These are phyloP conservation scores for Eutypella sp. DNA, from an alignment of 2,329 filamentous ascomycete species.

Conservation along the genomic window DNA sequence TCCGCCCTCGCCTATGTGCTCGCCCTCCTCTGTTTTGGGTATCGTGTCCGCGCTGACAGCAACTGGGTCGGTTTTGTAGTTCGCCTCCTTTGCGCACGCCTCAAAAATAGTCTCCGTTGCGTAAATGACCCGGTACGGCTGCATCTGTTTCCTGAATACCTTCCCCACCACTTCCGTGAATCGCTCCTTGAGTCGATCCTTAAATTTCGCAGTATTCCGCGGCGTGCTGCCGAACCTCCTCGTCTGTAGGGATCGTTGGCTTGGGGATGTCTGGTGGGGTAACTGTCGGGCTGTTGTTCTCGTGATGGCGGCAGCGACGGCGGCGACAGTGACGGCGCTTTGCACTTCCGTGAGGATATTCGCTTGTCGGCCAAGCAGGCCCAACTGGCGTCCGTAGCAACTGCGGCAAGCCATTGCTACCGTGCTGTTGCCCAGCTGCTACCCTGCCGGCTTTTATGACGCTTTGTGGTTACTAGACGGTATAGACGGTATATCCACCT, in stretches of 20 bases:
- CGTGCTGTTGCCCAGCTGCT: no score
- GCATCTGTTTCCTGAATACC: slow-evolving; percentile 13
- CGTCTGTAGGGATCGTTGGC: slow-evolving; percentile 11
- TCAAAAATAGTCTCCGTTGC: slow-evolving; percentile 75
- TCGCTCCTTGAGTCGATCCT: no score
- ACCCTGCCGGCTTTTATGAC: no score
- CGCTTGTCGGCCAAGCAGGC: slow-evolving; percentile 21
- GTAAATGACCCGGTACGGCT: slow-evolving; percentile 70
- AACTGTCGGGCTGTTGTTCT: slow-evolving; percentile 4
- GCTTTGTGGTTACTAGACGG: no score
- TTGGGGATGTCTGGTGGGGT: no score
- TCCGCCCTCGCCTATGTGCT: slow-evolving; percentile 71
- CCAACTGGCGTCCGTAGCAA: slow-evolving; percentile 42
- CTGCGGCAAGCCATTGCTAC: slow-evolving; percentile 43
- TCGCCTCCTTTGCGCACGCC: slow-evolving; percentile 65
- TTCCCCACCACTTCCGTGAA: slow-evolving; percentile 22
- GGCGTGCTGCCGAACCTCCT: slow-evolving; percentile 35
- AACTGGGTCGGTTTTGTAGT: slow-evolving; percentile 69
- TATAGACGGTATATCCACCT: no score
- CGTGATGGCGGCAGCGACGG: slow-evolving; percentile 7
- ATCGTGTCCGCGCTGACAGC: slow-evolving; percentile 62
- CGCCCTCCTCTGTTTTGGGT: slow-evolving; percentile 68
- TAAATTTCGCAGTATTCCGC: slow-evolving; percentile 20
- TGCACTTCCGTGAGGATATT: slow-evolving; percentile 15
- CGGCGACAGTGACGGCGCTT: slow-evolving; percentile 7